Conservation (phyloP, 73 alveolate genomes). For the Paramecium sexaurelia region DNA sequence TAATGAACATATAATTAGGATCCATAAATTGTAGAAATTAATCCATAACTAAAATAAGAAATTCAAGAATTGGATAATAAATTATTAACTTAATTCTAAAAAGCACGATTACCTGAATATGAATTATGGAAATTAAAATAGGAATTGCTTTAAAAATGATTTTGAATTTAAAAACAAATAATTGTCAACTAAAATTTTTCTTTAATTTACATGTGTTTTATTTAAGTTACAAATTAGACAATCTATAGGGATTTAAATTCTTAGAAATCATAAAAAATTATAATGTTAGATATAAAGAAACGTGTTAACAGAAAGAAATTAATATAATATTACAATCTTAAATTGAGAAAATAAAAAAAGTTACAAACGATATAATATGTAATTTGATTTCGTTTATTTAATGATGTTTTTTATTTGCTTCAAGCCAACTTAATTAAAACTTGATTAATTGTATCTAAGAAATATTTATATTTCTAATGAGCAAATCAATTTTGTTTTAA, state of each 20-base stretch:
- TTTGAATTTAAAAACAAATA: too few species aligned
- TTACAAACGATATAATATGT: neutral
- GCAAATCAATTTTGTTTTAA: constrained; percentile 20
- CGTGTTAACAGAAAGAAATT: too few species aligned
- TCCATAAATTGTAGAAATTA: neutral
- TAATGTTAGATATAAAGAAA: too few species aligned
- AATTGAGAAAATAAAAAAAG: neutral
- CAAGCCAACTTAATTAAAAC: neutral
- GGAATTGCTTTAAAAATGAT: too few species aligned
- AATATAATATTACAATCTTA: too few species aligned
- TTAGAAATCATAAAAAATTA: too few species aligned
- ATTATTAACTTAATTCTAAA: neutral
- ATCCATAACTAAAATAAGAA: too few species aligned
- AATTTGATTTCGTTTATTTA: neutral
- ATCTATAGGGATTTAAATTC: too few species aligned
- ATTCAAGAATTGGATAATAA: neutral
- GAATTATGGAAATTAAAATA: too few species aligned
- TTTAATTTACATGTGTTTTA: too few species aligned
- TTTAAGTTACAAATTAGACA: too few species aligned
- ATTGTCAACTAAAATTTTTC: too few species aligned
- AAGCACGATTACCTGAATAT: neutral
- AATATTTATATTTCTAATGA: constrained; percentile 1
- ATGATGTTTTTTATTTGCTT: neutral
- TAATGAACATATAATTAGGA: neutral
- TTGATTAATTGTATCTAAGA: neutral